Base-by-base conservation (phyloP, 2,329 filamentous ascomycete genomes). In the Fusarium pilosicola region DNA sequence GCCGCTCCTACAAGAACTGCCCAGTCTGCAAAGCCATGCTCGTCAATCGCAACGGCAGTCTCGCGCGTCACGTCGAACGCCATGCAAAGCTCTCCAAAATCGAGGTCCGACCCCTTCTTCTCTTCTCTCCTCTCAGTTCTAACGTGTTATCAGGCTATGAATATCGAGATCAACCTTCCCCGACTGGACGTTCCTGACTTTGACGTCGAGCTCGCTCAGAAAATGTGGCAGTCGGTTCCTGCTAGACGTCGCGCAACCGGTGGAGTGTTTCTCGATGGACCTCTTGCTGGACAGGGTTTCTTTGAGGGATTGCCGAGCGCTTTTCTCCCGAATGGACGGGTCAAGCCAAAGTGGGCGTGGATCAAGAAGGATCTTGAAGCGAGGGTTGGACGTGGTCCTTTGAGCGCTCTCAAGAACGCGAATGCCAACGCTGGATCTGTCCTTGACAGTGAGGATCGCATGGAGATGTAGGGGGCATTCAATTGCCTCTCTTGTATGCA, bases 221-320 rank as follows among this genome's bases (percentile, higher is more conserved):
- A 74, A 18, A 65, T 74, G 58, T 74, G 51, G 49, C 41, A 55
- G 13, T 74, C 71, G 0, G 56, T 66, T 1, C 71, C 71, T 6
- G 71, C 71, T 11, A 61, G 49, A 34, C 32, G 39, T 13, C 71
- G 71, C 2, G 39, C 52, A 9, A 24, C 30, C 1, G 71, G 71
- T 7, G 71, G 71, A 3, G 26, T 39, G 0, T 74, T 74, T 14
- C 18, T 34, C 6, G 36, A 49, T 2, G 71, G 71, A 1, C 71
- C 71, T 4, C 59, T 74, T 4, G 55, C 58, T 11, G 68, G 44
- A 18, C 44, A 72, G 4, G 67, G 71, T 7, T 36, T 41, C 13
- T n/a, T 59, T 17, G 15, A 51, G 0, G 71, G 71, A 1, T 61
- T 72, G 48, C 67, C 71, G 1, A 20, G 11, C 2, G 44, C 65